Evolutionary conservation across 306 rosid species (phyloP).

Genomic region (Sphenostylis stenocarpa): DNA sequence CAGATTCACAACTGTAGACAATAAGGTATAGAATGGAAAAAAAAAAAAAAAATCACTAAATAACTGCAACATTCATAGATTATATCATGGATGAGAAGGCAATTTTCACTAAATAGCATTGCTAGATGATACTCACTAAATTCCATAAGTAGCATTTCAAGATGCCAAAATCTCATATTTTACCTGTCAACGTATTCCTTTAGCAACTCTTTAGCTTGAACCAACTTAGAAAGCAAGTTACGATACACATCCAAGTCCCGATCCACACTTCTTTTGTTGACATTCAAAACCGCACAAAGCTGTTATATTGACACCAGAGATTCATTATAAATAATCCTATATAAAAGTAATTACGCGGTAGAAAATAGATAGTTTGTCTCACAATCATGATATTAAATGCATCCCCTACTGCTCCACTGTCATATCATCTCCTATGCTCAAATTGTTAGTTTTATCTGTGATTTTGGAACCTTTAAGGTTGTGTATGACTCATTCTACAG

Average conservation of each 20-base stretch:
- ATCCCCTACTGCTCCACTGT: constrained; percentile 19
- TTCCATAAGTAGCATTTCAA: neutral
- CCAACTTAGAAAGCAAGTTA: constrained; percentile 91
- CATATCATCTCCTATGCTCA: constrained; percentile 24
- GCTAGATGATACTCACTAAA: no score
- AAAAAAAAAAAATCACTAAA: neutral
- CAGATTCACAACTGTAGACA: neutral
- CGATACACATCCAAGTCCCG: constrained; percentile 97
- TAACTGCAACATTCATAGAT: neutral
- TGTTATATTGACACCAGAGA: constrained; percentile 45
- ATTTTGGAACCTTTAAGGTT: constrained; percentile 3
- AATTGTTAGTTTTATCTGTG: constrained; percentile 1
- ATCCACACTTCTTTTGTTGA: constrained; percentile 87
- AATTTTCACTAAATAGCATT: no score
- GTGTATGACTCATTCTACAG: no score
- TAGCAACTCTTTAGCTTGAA: constrained; percentile 95
- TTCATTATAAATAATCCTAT: constrained; percentile 25
- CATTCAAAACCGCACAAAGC: constrained; percentile 78
- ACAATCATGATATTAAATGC: constrained; percentile 1
- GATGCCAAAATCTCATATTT: constrained; percentile 23
- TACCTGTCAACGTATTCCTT: constrained; percentile 94
- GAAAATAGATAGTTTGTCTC: constrained; percentile 1
- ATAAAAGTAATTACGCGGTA: neutral
- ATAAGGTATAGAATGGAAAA: neutral
- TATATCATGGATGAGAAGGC: neutral